Evolutionary conservation across 2,329 filamentous ascomycete genomes (phyloP).

Genomic region (Cladophialophora psammophila): DNA sequence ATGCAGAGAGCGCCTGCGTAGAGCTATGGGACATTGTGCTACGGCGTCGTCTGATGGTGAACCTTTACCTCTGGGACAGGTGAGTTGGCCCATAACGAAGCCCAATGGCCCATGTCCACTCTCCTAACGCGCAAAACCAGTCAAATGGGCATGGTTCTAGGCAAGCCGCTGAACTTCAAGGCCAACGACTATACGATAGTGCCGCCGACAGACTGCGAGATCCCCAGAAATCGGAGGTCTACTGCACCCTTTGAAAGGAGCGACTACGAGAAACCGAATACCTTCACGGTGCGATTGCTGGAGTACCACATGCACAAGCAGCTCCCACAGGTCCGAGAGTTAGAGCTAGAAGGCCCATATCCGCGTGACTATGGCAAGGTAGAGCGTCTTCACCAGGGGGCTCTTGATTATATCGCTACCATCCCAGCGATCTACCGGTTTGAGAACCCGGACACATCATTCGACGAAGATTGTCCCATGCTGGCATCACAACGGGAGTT

Average conservation of each 20-base stretch:
- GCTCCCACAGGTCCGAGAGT: conserved; percentile 14
- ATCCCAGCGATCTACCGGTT: conserved; percentile 19
- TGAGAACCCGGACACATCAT: conserved; percentile 21
- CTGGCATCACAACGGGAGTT: conserved; percentile 22
- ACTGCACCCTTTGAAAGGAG: conserved; percentile 14
- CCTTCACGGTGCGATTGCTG: conserved; percentile 20
- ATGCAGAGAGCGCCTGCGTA: conserved; percentile 18
- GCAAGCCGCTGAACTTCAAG: conserved; percentile 22
- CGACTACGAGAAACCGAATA: conserved; percentile 19
- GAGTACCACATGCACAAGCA: conserved; percentile 18
- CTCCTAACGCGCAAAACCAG: background rate
- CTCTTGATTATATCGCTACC: conserved; percentile 18
- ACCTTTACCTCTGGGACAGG: conserved; percentile 27
- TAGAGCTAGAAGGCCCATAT: conserved; percentile 24
- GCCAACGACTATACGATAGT: conserved; percentile 19
- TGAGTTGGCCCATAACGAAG: background rate
- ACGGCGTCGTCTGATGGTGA: conserved; percentile 21
- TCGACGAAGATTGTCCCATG: conserved; percentile 18
- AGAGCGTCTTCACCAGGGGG: conserved; percentile 20
- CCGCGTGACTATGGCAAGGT: conserved; percentile 25
- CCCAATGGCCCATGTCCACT: background rate
- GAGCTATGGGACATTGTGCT: conserved; percentile 22
- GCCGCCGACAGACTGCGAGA: conserved; percentile 23
- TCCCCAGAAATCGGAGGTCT: conserved; percentile 22
- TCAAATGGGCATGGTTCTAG: conserved; percentile 26